phyloP scores from a whole-genome alignment of 306 rosid species.

The Cicer pinnatifidum region DNA sequence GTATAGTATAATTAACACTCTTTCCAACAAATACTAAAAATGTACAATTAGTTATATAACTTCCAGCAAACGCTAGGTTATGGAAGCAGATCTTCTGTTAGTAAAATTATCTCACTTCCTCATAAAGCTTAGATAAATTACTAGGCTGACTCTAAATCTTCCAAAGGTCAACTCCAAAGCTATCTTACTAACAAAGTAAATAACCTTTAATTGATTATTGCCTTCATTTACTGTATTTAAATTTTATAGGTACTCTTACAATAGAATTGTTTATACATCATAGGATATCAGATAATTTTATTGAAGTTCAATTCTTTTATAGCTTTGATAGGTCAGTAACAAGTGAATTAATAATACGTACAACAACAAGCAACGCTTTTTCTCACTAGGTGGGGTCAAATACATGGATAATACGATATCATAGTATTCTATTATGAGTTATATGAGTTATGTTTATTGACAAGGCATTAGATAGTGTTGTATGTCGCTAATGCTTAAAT shows the following conservation, averaged over 20 bases:
- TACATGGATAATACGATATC: neutral
- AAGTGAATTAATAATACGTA: slow-evolving; percentile 6
- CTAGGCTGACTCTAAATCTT: slow-evolving; percentile 28
- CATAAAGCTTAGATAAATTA: slow-evolving; percentile 5
- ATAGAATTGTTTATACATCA: slow-evolving; percentile 22
- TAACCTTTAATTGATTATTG: slow-evolving; percentile 28
- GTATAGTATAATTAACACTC: slow-evolving; percentile 31
- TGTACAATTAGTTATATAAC: slow-evolving; percentile 3
- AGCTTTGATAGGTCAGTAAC: slow-evolving; percentile 24
- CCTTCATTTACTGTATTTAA: slow-evolving; percentile 26
- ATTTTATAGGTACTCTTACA: slow-evolving; percentile 23
- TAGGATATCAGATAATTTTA: slow-evolving; percentile 39
- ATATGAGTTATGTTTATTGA: neutral
- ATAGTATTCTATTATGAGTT: slow-evolving; percentile 3
- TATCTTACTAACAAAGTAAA: slow-evolving; percentile 6
- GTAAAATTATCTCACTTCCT: slow-evolving; percentile 32
- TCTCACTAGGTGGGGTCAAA: neutral
- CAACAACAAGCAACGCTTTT: neutral
- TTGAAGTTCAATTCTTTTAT: slow-evolving; percentile 19
- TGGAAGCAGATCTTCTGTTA: slow-evolving; percentile 28
- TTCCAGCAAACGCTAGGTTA: slow-evolving; percentile 2
- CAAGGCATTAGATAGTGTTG: neutral
- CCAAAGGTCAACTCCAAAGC: slow-evolving; percentile 27
- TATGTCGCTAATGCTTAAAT: slow-evolving; percentile 26
- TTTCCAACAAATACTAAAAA: slow-evolving; percentile 29